Base-by-base conservation (phyloP, 257 asterid genomes). In the Henckelia pumila region DNA sequence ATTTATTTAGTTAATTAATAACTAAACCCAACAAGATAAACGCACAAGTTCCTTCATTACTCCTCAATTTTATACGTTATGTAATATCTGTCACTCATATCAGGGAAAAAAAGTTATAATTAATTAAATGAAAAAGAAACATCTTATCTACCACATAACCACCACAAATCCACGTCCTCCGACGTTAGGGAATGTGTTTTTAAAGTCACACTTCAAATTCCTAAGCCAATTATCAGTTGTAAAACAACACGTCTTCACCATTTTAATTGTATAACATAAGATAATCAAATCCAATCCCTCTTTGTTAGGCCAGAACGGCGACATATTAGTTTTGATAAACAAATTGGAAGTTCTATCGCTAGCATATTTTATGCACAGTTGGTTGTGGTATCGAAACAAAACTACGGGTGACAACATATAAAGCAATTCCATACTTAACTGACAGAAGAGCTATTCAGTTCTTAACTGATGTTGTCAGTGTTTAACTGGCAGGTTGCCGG, bases 131-230 rank as follows among this genome's bases (percentile, higher is more conserved):
- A 10, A 56, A 16, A 11, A 32, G 17, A 16, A 2, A 19, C 22
- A 33, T 35, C 14, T 56, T 37, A 30, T 33, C 40, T 25, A 35
- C 14, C 13, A 55, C 30, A 30, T 4, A 63, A 56, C 69, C 32
- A 59, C 55, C 56, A 28, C 30, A 50, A 20, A n/a, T 53, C 16
- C 57, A 66, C 22, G 57, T 68, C 53, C 71, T 28, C 29, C 67
- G 24, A 62, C 35, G 53, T 7, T 30, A 16, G 32, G 62, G 52
- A 55, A 20, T 9, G 33, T 56, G 32, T 66, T 13, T 33, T 8
- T 5, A 13, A 25, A 7, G 29, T 28, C n/a, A 60, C 37, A 60
- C 8, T 72, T 20, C 52, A 58, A 29, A 7, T 32, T 17, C 11
- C 25, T 50, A 55, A 11, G 62, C 21, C 30, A 56, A 56, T 20